Conservation (phyloP, 2,329 filamentous ascomycete genomes). For the Venturia effusa region DNA sequence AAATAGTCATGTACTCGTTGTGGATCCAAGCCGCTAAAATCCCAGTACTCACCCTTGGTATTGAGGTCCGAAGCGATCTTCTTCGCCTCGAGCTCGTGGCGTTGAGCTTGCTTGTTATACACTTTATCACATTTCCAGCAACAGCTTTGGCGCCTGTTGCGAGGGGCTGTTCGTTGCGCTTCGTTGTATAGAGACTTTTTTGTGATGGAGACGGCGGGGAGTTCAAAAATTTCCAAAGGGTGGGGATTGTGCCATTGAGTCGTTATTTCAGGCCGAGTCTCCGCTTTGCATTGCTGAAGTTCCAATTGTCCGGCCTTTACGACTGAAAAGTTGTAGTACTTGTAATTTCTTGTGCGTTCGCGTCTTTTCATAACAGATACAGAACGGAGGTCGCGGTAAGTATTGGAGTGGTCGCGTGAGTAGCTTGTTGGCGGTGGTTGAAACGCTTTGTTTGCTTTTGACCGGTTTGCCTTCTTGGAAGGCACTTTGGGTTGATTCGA, state of each 20-base stretch:
- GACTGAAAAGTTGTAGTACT: background rate
- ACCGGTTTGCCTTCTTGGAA: background rate
- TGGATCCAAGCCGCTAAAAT: background rate
- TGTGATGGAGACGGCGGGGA: background rate
- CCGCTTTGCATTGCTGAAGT: background rate
- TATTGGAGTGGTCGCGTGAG: background rate
- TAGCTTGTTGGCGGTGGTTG: background rate
- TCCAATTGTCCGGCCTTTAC: background rate
- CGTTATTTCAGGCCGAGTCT: background rate
- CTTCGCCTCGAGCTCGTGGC: background rate
- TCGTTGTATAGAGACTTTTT: background rate
- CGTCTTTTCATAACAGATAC: background rate
- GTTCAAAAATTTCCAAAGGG: background rate
- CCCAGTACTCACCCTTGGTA: background rate
- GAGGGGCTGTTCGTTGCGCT: background rate
- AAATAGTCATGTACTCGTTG: background rate
- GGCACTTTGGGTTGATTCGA: background rate
- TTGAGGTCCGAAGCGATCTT: background rate
- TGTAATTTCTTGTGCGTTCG: background rate
- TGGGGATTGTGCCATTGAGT: background rate
- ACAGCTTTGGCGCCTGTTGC: background rate
- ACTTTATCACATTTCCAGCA: background rate
- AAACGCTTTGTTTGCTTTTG: background rate
- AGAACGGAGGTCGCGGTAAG: conserved; percentile 1
- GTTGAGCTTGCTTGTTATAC: background rate